Evolutionary conservation across 768 basidiomycete species (phyloP), one percentile per base, ranked within the genome.

Genomic region (Macrolepiota dolichaula): DNA sequence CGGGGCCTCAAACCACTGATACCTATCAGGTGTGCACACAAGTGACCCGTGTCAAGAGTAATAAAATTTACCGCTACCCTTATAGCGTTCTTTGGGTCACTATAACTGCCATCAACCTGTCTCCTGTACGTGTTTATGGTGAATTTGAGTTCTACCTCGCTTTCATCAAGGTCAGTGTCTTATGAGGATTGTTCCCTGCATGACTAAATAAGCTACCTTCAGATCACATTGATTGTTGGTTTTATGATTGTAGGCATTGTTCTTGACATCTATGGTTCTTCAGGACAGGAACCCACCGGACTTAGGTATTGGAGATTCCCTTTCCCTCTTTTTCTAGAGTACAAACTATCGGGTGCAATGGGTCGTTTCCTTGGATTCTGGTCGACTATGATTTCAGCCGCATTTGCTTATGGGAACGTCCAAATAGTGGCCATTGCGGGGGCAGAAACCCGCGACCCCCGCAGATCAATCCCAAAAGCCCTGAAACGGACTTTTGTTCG

Each of bases 381-480:
- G 73, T 72, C 72, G 7, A 73, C 69, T 3, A 70, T 73, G 70
- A 70, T 73, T 37, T 67, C 70, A 22, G 76, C 76, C n/a, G 84
- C 81, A 1, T 92, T 87, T 77, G 85, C 88, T 0, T 85, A 85
- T 73, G 79, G 83, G 62, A 86, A 86, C 22, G 81, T 87, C 64
- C 86, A 89, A 70, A 65, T 67, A 7, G 68, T 76, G 17, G 74
- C 73, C 5, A 72, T 70, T 36, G 67, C 67, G 51, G 69, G 85
- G 7, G 84, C 83, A 0, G 89, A 92, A 73, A 83, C 86, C 1
- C 64, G 75, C 57, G 85, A 85, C 66, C 89, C 90, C 10, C 79
- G 87, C 32, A 80, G 79, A 53, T 83, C 86, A 61, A 87, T 92
- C 62, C 80, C 85, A 42, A 83, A 78, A 65, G 87, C 88, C 15